Evolutionary conservation across 768 basidiomycete species (phyloP), one percentile per base, ranked within the genome.

Genomic region (Lactarius sp.): DNA sequence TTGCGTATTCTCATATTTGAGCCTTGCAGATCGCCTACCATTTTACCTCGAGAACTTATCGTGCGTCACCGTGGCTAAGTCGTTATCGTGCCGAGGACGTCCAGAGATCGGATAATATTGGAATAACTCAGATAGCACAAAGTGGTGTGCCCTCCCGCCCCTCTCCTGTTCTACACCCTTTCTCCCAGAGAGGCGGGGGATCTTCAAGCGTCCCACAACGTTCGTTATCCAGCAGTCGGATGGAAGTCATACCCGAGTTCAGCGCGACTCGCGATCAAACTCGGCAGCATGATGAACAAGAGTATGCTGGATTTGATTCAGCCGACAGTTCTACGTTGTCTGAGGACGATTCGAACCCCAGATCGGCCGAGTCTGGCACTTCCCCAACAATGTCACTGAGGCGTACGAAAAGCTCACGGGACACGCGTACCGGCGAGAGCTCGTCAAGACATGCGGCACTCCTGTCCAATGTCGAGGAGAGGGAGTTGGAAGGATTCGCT

Each of bases 401-500:
- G 27, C 67, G 51, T 31, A 52, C 54, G 4, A 55, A 22, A 2
- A 62, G 57, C 10, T 18, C 46, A 36, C 60, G 59, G n/a, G 65
- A 58, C 8, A 9, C 57, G 37, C 54, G 50, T 3, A 14, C 27
- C 1, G 49, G 31, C 3, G 54, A 56, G 10, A 10, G 42, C 27
- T 46, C 59, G 4, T 60, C 64, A 44, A 33, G 58, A 3, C 51
- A 9, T 34, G 54, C 27, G 16, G n/a, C 53, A 10, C 39, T 41
- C 7, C 22, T 8, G 6, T 47, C 53, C 14, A 33, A 52, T 7
- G 41, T 8, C 18, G 22, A 60, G 16, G 76, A 81, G 39, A 73
- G 69, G 31, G 78, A 82, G 41, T 68, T 78, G 39, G 73, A 76
- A 53, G 71, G 71, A 46, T 82, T 83, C 68, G 77, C 76, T 3